Evolutionary conservation across 495 filamentous ascomycete genomes (phyloP), one percentile per base, ranked within the genome.

Genomic region (Lasiosphaeris hirsuta): DNA sequence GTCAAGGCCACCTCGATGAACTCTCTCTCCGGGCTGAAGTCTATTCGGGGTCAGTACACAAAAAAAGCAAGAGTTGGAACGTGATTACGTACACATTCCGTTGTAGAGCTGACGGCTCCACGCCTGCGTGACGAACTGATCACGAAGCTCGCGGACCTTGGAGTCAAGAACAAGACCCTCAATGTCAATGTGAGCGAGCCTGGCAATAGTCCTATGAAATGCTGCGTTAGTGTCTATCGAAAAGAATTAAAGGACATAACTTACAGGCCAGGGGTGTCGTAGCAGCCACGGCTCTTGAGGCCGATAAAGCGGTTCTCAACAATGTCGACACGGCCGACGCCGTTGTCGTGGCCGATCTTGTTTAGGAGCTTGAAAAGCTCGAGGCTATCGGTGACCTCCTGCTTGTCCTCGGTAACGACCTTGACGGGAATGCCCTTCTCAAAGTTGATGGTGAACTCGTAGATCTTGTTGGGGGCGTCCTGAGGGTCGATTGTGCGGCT

Each of bases 311-410:
- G 61, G 56, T 62, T 63, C 82, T 96, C 92, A 49, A 93, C 92
- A 64, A 96, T 96, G 68, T 96, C 92, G 62, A 96, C 87, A 66
- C 92, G 78, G 62, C 92, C 93, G 58, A 96, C 79, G 67, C 92
- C 93, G 71, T 92, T 70, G 48, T 75, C 81, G 60, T 83, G 80
- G 54, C 82, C 92, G 66, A 96, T 92, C 51, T 81, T 73, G 78
- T 96, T 97, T 59, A 85, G 78, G 36, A 83, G 78, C 62, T 86
- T 77, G 81, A 97, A 96, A 37, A 96, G 73, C 60, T 91, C 88
- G 23, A 96, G 75, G 14, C 84, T 74, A 63, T 89, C 90, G 18
- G 89, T 93, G 63, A 80, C 77, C 43, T 79, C 79, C 80, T 77
- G 78, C 80, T 90, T 85, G 45, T 74, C 78, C n/a, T 76, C 73